Evolutionary conservation across 805 yeast species (phyloP).

Genomic region (Lipomyces sp.): DNA sequence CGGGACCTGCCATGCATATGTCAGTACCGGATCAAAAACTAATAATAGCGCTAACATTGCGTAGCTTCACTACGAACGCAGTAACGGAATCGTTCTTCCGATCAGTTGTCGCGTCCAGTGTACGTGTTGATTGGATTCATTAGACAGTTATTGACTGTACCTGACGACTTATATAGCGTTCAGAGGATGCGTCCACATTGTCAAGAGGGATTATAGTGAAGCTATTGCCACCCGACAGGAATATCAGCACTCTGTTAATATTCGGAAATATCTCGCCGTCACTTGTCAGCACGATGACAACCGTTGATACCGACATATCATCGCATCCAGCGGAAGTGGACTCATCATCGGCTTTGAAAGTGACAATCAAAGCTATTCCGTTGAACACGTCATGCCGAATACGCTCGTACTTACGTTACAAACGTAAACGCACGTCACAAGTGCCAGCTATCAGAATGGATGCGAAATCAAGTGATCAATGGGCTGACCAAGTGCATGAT

Average conservation of each 20-base stretch:
- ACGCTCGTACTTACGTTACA: not conserved
- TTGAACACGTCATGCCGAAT: slow-evolving; percentile 2
- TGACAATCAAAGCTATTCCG: slow-evolving; percentile 5
- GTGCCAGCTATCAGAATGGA: not conserved
- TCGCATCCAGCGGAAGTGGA: not conserved
- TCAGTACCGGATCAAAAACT: slow-evolving; percentile 4
- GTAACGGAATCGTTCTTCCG: slow-evolving; percentile 16
- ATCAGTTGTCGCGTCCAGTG: slow-evolving; percentile 13
- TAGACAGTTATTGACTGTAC: not conserved
- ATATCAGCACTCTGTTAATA: slow-evolving; percentile 11
- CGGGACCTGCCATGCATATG: slow-evolving; percentile 19
- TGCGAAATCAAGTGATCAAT: not conserved
- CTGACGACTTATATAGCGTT: not conserved
- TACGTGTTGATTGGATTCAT: not conserved
- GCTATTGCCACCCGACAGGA: slow-evolving; percentile 7
- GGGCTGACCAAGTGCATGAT: not conserved
- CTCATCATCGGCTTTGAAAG: not conserved
- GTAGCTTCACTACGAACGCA: slow-evolving; percentile 21
- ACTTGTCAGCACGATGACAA: not conserved
- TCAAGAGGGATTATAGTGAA: slow-evolving; percentile 19
- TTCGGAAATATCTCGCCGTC: slow-evolving; percentile 11
- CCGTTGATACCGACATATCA: not conserved
- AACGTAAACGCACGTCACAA: not conserved
- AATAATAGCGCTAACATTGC: not conserved
- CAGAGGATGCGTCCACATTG: not conserved